phyloP scores from a whole-genome alignment of 495 filamentous ascomycete genomes.

The Aspergillus cavernicola region DNA sequence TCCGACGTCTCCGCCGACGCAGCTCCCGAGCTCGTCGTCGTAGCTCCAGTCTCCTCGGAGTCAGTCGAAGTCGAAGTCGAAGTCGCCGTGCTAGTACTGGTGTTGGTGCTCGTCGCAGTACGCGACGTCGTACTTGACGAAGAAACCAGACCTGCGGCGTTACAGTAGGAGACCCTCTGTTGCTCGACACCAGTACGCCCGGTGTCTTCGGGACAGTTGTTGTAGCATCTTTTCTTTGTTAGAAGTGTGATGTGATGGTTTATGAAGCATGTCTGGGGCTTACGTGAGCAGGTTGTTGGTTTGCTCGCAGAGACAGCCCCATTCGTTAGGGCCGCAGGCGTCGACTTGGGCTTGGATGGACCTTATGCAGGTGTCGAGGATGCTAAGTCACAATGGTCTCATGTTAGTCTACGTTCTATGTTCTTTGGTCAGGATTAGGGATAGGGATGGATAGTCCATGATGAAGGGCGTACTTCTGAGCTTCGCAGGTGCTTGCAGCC shows the following conservation, averaged over 20 bases:
- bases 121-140: slow-evolving; percentile 4
- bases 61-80: slow-evolving; percentile 13
- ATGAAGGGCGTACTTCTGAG: slow-evolving; percentile 13
- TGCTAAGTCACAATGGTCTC: slow-evolving; percentile 22
- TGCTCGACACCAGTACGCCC: slow-evolving; percentile 22
- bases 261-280: background rate
- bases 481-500: slow-evolving; percentile 1
- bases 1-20: slow-evolving; percentile 14
- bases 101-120: slow-evolving; percentile 2
- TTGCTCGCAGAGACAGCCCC: slow-evolving; percentile 31
- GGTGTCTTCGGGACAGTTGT: slow-evolving; percentile 35
- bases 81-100: slow-evolving; percentile 8
- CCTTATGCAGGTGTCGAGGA: slow-evolving; percentile 30
- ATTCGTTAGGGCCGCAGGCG: slow-evolving; percentile 26
- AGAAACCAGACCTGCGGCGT: slow-evolving; percentile 19
- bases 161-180: slow-evolving; percentile 29
- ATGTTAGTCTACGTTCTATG: background rate
- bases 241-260: background rate
- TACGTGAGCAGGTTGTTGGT: slow-evolving; percentile 32
- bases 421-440: too few relatives aligned
- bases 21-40: background rate
- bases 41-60: background rate
- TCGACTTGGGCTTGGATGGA: slow-evolving; percentile 20
- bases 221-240: slow-evolving; percentile 32
- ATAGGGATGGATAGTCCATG: too few relatives aligned